phyloP scores from a whole-genome alignment of 2,329 filamentous ascomycete genomes.

The Cytospora schulzeri region DNA sequence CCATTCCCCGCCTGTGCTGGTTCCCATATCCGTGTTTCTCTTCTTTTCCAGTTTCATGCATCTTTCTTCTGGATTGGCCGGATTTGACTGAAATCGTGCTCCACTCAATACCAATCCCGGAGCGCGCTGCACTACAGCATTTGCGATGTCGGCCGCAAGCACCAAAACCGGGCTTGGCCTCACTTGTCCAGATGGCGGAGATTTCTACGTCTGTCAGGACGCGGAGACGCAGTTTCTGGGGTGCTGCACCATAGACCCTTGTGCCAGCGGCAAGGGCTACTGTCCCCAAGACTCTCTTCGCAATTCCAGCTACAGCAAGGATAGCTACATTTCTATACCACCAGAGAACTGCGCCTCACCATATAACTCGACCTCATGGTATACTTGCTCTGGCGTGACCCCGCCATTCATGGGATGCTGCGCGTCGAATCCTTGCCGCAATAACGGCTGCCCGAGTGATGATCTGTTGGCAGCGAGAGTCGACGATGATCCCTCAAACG shows the following conservation, averaged over 20 bases:
- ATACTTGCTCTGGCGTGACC: slow-evolving; percentile 35
- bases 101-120: neutral
- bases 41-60: neutral
- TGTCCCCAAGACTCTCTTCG: slow-evolving; percentile 39
- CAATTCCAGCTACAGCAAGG: slow-evolving; percentile 35
- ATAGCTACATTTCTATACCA: slow-evolving; percentile 34
- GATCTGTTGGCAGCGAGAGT: slow-evolving; percentile 34
- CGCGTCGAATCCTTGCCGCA: slow-evolving; percentile 39
- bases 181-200: slow-evolving; percentile 36
- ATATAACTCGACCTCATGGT: slow-evolving; percentile 36
- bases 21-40: neutral
- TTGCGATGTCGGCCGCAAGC: neutral
- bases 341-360: slow-evolving; percentile 37
- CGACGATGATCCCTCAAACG: slow-evolving; percentile 28
- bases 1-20: neutral
- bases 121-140: neutral
- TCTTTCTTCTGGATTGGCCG: neutral
- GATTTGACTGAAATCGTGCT: neutral
- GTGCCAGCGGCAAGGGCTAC: slow-evolving; percentile 35
- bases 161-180: slow-evolving; percentile 18
- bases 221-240: slow-evolving; percentile 41
- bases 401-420: slow-evolving; percentile 47
- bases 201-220: slow-evolving; percentile 41
- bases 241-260: slow-evolving; percentile 44
- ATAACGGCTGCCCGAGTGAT: slow-evolving; percentile 30